Conservation (phyloP, 1,139 yeast species). For the Scheffersomyces quercinus region DNA sequence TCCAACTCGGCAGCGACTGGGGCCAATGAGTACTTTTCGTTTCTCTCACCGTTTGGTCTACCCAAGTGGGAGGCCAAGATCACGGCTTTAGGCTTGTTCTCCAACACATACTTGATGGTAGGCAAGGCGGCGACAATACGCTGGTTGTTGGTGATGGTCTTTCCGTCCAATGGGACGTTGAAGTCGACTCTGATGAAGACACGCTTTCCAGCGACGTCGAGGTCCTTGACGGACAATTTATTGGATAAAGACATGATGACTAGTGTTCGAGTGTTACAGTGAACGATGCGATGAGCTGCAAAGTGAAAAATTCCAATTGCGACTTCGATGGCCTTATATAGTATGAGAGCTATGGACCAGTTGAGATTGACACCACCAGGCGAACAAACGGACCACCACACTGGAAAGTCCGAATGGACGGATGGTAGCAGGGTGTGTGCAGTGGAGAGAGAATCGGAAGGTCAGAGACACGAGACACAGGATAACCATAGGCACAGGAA, state of each 20-base stretch:
- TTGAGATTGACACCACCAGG: too few species aligned
- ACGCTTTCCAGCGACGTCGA: conserved; percentile 81
- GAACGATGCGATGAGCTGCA: too few species aligned
- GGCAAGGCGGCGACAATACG: conserved; percentile 98
- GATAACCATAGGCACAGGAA: too few species aligned
- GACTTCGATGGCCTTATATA: too few species aligned
- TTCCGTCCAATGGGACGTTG: conserved; percentile 96
- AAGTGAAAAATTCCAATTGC: too few species aligned
- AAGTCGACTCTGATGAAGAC: conserved; percentile 97
- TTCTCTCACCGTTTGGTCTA: conserved; percentile 92
- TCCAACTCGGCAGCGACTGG: conserved; percentile 89
- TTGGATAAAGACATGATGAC: conserved; percentile 78
- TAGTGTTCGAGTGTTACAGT: background rate
- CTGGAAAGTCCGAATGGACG: too few species aligned
- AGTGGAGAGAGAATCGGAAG: too few species aligned
- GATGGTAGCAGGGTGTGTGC: too few species aligned
- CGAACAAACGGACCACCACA: too few species aligned
- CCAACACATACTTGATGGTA: conserved; percentile 89
- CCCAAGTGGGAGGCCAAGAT: conserved; percentile 95
- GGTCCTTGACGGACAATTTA: conserved; percentile 89
- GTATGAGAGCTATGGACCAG: too few species aligned
- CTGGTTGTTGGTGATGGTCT: conserved; percentile 95
- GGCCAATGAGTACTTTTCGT: conserved; percentile 80
- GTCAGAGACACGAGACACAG: too few species aligned
- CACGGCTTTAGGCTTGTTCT: conserved; percentile 84